Percentiles rank a stretch among this genome's conserved stretches.
These are phyloP conservation scores for Erythrobasidium yunnanense DNA, from an alignment of 768 basidiomycete species.

Conservation along the genomic window DNA sequence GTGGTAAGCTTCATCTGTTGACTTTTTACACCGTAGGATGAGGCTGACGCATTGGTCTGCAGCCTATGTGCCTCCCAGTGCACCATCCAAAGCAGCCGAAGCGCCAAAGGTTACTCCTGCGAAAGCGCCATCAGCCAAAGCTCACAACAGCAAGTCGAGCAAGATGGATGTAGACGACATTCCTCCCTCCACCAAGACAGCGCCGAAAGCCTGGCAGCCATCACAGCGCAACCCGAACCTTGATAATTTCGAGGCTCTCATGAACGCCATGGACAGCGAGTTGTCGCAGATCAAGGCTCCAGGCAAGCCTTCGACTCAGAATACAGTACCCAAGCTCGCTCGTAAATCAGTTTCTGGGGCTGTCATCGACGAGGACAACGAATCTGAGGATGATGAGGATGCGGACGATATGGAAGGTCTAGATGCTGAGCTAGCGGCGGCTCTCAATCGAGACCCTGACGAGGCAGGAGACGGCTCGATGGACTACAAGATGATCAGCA, in stretches of 20 bases:
- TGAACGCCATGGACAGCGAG: slow-evolving; percentile 88
- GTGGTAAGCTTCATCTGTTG: slow-evolving; percentile 54
- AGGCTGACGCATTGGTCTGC: not conserved
- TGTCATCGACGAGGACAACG: slow-evolving; percentile 29
- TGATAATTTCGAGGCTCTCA: slow-evolving; percentile 87
- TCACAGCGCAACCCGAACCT: slow-evolving; percentile 62
- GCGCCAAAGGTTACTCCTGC: too few relatives aligned
- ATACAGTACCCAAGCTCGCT: slow-evolving; percentile 3
- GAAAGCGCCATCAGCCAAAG: slow-evolving; percentile 36
- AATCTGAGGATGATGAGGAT: slow-evolving; percentile 44
- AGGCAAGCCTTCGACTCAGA: slow-evolving; percentile 30
- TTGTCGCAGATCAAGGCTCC: slow-evolving; percentile 47
- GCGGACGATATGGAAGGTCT: slow-evolving; percentile 57
- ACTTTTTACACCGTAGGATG: not conserved
- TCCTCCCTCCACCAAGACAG: too few relatives aligned
- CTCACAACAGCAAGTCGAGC: slow-evolving; percentile 24
- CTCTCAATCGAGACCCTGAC: slow-evolving; percentile 43
- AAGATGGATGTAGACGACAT: too few relatives aligned
- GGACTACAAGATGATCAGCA: slow-evolving; percentile 89
- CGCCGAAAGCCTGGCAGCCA: too few relatives aligned
- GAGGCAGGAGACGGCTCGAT: slow-evolving; percentile 47
- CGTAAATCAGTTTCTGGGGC: slow-evolving; percentile 14
- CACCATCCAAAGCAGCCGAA: too few relatives aligned
- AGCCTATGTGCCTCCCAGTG: not conserved
- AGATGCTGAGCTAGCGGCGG: slow-evolving; percentile 58